A percentile compares a stretch with the other conserved stretches of the same genome.
Evolutionary conservation across 257 asterid genomes (phyloP).

Genomic region (Henckelia pumila): DNA sequence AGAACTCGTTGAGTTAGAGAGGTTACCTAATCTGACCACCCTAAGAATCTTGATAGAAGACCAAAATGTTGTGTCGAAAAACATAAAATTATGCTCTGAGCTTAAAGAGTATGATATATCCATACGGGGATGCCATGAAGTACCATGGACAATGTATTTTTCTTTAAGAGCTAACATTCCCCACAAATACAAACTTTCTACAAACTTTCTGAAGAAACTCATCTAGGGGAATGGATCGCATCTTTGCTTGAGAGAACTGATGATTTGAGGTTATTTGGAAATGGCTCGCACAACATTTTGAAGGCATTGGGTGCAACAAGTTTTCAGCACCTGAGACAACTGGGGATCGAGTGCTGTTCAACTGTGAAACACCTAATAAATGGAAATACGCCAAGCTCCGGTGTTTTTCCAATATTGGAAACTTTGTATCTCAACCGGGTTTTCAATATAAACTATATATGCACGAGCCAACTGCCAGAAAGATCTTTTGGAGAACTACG

Average conservation of each 20-base stretch:
- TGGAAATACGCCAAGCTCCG: neutral
- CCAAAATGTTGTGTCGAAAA: neutral
- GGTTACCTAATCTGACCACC: conserved; percentile 9
- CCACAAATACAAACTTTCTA: neutral
- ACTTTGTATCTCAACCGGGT: conserved; percentile 13
- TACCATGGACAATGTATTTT: neutral
- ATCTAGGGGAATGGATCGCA: conserved; percentile 12
- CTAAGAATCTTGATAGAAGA: conserved; percentile 17
- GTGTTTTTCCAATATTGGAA: conserved; percentile 20
- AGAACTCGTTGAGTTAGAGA: conserved; percentile 7
- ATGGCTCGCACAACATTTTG: conserved; percentile 15
- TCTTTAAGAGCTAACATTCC: conserved; percentile 4
- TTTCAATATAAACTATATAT: conserved; percentile 11
- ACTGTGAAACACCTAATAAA: conserved; percentile 15
- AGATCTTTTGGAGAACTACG: conserved; percentile 22
- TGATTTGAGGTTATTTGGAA: conserved; percentile 14
- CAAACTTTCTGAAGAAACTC: conserved; percentile 16
- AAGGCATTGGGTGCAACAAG: conserved; percentile 2
- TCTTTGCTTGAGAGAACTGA: conserved; percentile 17
- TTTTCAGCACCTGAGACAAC: conserved; percentile 19
- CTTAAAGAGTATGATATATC: conserved; percentile 19
- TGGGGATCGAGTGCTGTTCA: conserved; percentile 14
- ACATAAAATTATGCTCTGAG: conserved; percentile 11
- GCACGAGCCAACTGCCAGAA: conserved; percentile 20
- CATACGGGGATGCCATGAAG: neutral